Conservation (phyloP, 2,329 filamentous ascomycete species). For the Ophiostoma perfectum region DNA sequence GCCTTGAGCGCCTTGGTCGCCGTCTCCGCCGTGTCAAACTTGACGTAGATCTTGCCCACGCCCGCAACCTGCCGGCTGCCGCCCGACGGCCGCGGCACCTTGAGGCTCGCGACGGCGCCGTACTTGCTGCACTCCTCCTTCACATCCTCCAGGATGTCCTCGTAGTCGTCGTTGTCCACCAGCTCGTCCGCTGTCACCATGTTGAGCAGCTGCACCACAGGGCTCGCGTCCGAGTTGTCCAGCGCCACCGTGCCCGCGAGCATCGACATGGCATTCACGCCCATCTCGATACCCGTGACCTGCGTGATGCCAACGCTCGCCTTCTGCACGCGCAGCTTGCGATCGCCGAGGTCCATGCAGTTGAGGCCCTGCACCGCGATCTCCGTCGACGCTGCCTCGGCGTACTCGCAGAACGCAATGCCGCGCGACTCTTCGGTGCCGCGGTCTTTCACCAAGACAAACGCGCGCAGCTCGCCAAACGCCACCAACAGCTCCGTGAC, state of each 20-base stretch:
- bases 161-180: constrained; percentile 85
- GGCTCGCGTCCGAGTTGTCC: constrained; percentile 67
- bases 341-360: constrained; percentile 86
- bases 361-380: constrained; percentile 88
- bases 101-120: constrained; percentile 77
- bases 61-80: constrained; percentile 79
- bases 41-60: constrained; percentile 97
- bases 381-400: constrained; percentile 68
- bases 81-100: constrained; percentile 81
- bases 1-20: constrained; percentile 80
- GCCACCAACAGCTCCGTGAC: constrained; percentile 83
- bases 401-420: constrained; percentile 94
- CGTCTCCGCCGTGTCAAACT: constrained; percentile 72
- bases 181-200: constrained; percentile 98
- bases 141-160: constrained; percentile 96
- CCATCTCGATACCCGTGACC: constrained; percentile 84
- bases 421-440: constrained; percentile 85
- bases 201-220: constrained; percentile 88
- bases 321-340: constrained; percentile 75
- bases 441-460: constrained; percentile 81
- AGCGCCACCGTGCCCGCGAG: constrained; percentile 82
- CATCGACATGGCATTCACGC: constrained; percentile 96
- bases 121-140: constrained; percentile 90
- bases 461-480: constrained; percentile 90
- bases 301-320: constrained; percentile 94